Percentiles rank a stretch among this genome's conserved stretches.
phyloP scores from a whole-genome alignment of 2,329 filamentous ascomycete species.

The Colletotrichum limetticola region DNA sequence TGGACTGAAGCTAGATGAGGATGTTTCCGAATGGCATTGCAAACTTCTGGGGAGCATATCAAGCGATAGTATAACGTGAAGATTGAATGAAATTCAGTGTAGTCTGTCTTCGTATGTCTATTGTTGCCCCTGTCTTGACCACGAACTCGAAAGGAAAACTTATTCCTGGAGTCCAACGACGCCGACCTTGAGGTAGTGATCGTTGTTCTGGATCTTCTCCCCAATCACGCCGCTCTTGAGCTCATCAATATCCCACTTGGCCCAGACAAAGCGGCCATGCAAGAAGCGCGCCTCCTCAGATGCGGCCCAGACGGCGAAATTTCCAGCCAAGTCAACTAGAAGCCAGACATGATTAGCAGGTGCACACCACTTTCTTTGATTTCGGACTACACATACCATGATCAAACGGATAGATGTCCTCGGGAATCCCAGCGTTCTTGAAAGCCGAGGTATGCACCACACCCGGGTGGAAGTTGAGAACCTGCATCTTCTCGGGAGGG shows the following conservation, averaged over 20 bases:
- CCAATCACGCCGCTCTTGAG: slow-evolving; percentile 37
- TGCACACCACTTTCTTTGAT: not conserved
- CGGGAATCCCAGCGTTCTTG: slow-evolving; percentile 36
- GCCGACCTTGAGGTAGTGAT: slow-evolving; percentile 34
- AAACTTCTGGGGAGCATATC: not conserved
- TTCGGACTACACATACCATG: slow-evolving; percentile 35
- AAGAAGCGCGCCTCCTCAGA: slow-evolving; percentile 50
- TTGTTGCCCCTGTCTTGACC: too few relatives aligned
- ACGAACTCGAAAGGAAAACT: not conserved
- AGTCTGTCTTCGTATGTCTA: not conserved
- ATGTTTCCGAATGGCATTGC: not conserved
- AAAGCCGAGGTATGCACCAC: slow-evolving; percentile 46
- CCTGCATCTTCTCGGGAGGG: slow-evolving; percentile 46
- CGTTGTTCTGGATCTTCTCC: slow-evolving; percentile 32
- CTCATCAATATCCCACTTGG: slow-evolving; percentile 55
- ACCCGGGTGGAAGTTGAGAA: slow-evolving; percentile 54
- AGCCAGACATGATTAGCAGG: not conserved
- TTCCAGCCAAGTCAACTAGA: slow-evolving; percentile 6
- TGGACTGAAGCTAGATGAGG: not conserved
- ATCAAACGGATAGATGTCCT: slow-evolving; percentile 41
- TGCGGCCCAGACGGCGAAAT: slow-evolving; percentile 52
- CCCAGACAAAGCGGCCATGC: slow-evolving; percentile 51
- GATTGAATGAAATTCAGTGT: not conserved
- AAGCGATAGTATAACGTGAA: not conserved
- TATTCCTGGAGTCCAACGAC: slow-evolving; percentile 20